Conservation (phyloP, 1,284 basidiomycete genomes). For the Acaromyces ingoldii region DNA sequence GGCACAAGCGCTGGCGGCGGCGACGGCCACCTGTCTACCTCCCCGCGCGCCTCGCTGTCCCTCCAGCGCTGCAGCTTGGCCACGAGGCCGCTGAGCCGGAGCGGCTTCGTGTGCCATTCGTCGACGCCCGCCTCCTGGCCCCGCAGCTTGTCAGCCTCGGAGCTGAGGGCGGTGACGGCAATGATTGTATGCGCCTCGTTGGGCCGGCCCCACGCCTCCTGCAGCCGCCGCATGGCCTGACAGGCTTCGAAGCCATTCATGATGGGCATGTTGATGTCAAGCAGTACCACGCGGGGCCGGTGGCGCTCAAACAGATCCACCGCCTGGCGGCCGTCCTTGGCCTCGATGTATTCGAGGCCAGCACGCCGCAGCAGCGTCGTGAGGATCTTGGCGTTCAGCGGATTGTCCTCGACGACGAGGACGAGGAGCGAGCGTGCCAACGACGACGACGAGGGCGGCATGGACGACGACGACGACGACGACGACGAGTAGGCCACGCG, state of each 20-base stretch:
- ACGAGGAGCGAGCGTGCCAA: conserved; percentile 22
- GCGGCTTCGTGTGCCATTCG: conserved; percentile 29
- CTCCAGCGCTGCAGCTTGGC: not conserved
- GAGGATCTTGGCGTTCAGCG: conserved; percentile 38
- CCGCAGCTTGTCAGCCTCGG: conserved; percentile 16
- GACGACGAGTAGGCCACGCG: too few species aligned
- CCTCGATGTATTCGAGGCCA: conserved; percentile 26
- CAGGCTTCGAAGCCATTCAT: conserved; percentile 40
- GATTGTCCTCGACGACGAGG: conserved; percentile 45
- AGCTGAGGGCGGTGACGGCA: conserved; percentile 28
- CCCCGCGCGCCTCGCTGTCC: too few species aligned
- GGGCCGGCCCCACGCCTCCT: conserved; percentile 13
- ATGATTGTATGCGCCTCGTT: conserved; percentile 24
- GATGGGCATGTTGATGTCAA: conserved; percentile 45
- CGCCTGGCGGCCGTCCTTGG: conserved; percentile 30
- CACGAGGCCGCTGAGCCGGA: not conserved
- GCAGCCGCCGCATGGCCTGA: conserved; percentile 25
- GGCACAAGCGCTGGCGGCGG: too few species aligned
- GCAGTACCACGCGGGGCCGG: conserved; percentile 28
- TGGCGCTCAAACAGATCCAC: conserved; percentile 22
- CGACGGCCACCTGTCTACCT: too few species aligned
- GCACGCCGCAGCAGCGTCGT: conserved; percentile 25
- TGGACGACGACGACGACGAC: too few species aligned
- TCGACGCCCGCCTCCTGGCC: conserved; percentile 32
- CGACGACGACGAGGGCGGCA: too few species aligned